Evolutionary conservation across 2,329 filamentous ascomycete genomes (phyloP), one percentile per base, ranked within the genome.

Genomic region (Cytospora leucostoma): DNA sequence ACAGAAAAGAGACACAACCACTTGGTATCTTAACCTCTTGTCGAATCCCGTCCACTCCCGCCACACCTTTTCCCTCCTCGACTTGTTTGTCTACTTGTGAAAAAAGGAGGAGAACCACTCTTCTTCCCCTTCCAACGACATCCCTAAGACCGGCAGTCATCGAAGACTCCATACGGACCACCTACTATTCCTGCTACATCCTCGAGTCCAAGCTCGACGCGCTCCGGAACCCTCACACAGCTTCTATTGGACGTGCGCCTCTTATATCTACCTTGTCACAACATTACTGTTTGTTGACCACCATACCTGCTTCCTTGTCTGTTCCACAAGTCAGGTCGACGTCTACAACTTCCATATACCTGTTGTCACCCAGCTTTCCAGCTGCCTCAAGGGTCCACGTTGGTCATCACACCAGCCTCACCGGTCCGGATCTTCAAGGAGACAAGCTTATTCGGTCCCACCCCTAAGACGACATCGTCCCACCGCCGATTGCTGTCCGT

Each of bases 381-480:
- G 37, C 56, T 17, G 35, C 35, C 27, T 40, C 37, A 44, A 13
- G 21, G 44, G 19, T 34, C 13, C 32, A 38, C 52, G 50, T 11
- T 21, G 12, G 33, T 52, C 50, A 33, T 40, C 37, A 44, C 38
- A 33, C 21, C 35, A 32, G 1, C 38, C 33, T 53, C 34, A 21
- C 33, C 44, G 34, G 35, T 27, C 27, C 8, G 38, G 27, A 33
- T 35, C 21, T 32, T 27, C 56, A 51, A 34, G 49, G 37, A 27
- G n/a, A 17, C 35, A 19, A 13, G 21, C 35, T 40, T 19, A 52
- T 12, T 47, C 15, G 57, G 53, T 50, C 38, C 58, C 33, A 37
- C 58, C 54, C 59, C 37, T 57, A 33, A 51, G 21, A 57, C 58
- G 35, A 38, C 58, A 55, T 49, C 47, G 54, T 57, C 32, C 50